A percentile compares a stretch with the other conserved stretches of the same genome.
phyloP scores from a whole-genome alignment of 805 yeast genomes.

The Candida chilensis region DNA sequence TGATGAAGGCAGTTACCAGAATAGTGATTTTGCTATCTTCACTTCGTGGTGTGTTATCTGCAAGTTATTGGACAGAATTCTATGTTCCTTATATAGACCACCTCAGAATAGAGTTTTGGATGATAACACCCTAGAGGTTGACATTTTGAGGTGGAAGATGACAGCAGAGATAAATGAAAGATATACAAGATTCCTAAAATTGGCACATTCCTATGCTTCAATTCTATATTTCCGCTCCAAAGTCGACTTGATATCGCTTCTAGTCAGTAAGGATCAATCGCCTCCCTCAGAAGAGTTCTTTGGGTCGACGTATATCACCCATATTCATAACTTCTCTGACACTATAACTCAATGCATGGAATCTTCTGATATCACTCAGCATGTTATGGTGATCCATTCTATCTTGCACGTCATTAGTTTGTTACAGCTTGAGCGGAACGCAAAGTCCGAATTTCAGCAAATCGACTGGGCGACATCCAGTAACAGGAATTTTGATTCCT shows the following conservation, averaged over 20 bases:
- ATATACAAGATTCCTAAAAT: conserved; percentile 6
- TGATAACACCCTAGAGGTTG: conserved; percentile 10
- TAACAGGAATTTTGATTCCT: too few relatives aligned
- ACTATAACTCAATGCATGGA: conserved; percentile 6
- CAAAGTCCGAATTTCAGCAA: conserved; percentile 2
- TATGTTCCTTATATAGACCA: conserved; percentile 13
- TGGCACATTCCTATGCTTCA: conserved; percentile 9
- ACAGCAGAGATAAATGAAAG: conserved; percentile 5
- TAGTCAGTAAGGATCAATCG: conserved; percentile 8
- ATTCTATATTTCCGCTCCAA: conserved; percentile 14
- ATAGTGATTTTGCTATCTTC: conserved; percentile 12
- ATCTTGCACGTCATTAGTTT: conserved; percentile 15
- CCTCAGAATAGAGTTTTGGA: conserved; percentile 13
- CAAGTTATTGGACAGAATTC: conserved; percentile 13
- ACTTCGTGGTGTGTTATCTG: conserved; percentile 10
- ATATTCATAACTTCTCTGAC: conserved; percentile 7
- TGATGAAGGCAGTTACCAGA: conserved; percentile 8
- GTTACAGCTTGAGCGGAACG: conserved; percentile 13
- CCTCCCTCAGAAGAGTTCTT: background rate
- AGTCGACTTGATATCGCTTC: conserved; percentile 14
- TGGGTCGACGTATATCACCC: conserved; percentile 3
- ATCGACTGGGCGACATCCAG: too few relatives aligned
- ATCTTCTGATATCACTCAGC: conserved; percentile 9
- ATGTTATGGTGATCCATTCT: conserved; percentile 13
- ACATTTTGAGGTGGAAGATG: conserved; percentile 6